Conservation (phyloP, 1,284 basidiomycete genomes). For the Cutaneotrichosporon dermatis region DNA sequence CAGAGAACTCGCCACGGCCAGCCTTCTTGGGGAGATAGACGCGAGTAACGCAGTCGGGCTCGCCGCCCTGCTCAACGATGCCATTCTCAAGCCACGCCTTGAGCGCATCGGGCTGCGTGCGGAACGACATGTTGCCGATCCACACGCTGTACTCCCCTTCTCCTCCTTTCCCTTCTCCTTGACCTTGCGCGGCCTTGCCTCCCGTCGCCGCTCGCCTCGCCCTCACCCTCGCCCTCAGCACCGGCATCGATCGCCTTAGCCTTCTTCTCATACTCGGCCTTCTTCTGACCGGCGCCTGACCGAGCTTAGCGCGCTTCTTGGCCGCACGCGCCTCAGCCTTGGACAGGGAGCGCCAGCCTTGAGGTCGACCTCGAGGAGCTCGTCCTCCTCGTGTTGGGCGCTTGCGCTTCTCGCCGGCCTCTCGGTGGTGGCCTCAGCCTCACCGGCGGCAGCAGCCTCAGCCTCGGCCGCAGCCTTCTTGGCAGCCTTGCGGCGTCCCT, state of each 20-base stretch:
- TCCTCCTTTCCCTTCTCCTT: slow-evolving; percentile 55
- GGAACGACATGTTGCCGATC: slow-evolving; percentile 92
- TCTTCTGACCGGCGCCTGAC: slow-evolving; percentile 20
- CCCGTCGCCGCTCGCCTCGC: slow-evolving; percentile 53
- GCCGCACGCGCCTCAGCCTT: slow-evolving; percentile 47
- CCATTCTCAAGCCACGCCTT: slow-evolving; percentile 66
- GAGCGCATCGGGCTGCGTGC: slow-evolving; percentile 71
- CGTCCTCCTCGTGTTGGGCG: slow-evolving; percentile 21
- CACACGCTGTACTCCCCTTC: slow-evolving; percentile 61
- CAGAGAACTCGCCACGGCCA: slow-evolving; percentile 44
- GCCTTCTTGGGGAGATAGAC: slow-evolving; percentile 54
- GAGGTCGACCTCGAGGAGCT: slow-evolving; percentile 47
- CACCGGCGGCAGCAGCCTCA: background rate
- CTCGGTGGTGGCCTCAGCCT: slow-evolving; percentile 5
- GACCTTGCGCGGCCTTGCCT: slow-evolving; percentile 22
- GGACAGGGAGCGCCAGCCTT: slow-evolving; percentile 41
- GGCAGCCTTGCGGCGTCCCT: slow-evolving; percentile 41
- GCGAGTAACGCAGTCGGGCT: slow-evolving; percentile 48
- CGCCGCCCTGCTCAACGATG: slow-evolving; percentile 48
- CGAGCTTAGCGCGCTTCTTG: slow-evolving; percentile 39
- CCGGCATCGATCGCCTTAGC: slow-evolving; percentile 39
- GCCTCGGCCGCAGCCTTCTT: slow-evolving; percentile 13
- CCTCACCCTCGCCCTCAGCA: slow-evolving; percentile 1
- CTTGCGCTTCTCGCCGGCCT: slow-evolving; percentile 20
- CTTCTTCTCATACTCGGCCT: slow-evolving; percentile 23